These are phyloP conservation scores for Paracoccidioides lutzii DNA, from an alignment of 2,329 filamentous ascomycete genomes.

Conservation along the genomic window DNA sequence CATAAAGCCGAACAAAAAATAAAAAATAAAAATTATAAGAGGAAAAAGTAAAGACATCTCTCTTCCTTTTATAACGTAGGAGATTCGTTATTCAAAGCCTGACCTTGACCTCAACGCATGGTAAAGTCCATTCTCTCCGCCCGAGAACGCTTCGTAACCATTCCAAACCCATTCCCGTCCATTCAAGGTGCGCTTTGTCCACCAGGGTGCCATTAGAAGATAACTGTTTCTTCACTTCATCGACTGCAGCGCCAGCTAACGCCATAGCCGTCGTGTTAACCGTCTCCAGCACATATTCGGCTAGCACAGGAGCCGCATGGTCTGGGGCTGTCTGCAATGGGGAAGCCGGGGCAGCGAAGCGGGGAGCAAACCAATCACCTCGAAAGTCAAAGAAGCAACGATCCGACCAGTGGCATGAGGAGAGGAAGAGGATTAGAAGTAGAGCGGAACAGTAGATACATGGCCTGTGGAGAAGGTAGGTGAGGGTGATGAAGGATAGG, in stretches of 20 bases:
- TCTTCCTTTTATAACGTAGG: neutral
- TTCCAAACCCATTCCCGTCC: conserved; percentile 68
- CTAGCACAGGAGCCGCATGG: conserved; percentile 19
- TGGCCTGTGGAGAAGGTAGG: conserved; percentile 89
- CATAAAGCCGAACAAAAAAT: neutral
- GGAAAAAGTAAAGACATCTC: neutral
- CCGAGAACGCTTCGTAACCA: conserved; percentile 76
- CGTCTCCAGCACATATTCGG: conserved; percentile 31
- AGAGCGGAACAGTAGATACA: conserved; percentile 97
- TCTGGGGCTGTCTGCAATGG: neutral
- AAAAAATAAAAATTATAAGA: neutral
- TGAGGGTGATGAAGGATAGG: conserved; percentile 79
- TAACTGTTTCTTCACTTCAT: conserved; percentile 40
- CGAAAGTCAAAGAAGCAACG: conserved; percentile 86
- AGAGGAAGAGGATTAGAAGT: conserved; percentile 85
- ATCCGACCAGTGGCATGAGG: conserved; percentile 79
- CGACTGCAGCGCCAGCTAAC: conserved; percentile 53
- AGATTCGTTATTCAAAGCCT: conserved; percentile 42
- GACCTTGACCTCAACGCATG: conserved; percentile 80
- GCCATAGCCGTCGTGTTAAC: conserved; percentile 59
- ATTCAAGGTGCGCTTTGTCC: conserved; percentile 42
- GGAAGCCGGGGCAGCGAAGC: conserved; percentile 32
- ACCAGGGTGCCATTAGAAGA: conserved; percentile 15
- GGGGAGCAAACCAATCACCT: conserved; percentile 87
- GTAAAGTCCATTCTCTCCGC: conserved; percentile 75